Conservation (phyloP, 208 protist genomes). For the Acanthamoeba sp. region DNA sequence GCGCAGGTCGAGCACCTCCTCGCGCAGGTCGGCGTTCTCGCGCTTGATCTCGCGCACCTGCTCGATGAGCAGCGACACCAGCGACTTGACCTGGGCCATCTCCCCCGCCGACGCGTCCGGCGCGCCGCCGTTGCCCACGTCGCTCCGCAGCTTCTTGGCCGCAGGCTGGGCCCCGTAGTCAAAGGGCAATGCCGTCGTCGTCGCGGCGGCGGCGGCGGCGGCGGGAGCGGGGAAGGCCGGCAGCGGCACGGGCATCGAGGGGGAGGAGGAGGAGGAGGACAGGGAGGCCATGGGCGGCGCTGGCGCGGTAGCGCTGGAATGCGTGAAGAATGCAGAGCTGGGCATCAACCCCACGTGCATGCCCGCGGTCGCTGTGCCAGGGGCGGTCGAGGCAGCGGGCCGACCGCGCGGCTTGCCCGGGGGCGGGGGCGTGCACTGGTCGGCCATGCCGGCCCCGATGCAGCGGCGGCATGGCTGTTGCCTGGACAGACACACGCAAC, state of each 20-base stretch:
- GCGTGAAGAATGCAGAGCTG: no score
- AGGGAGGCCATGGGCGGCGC: no score
- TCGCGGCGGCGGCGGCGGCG: neutral
- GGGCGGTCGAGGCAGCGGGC: neutral
- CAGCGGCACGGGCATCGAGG: neutral
- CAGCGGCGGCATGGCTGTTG: conserved; percentile 28
- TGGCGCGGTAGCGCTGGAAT: no score
- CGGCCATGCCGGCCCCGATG: conserved; percentile 1
- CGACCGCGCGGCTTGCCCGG: neutral
- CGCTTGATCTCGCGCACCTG: conserved; percentile 13
- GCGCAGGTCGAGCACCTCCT: conserved; percentile 19
- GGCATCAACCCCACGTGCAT: no score
- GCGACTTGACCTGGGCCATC: conserved; percentile 5
- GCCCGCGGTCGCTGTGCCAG: neutral
- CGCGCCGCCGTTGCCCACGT: neutral
- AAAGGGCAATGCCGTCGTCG: neutral
- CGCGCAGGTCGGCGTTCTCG: conserved; percentile 20
- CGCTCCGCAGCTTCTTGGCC: neutral
- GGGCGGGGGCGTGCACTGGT: conserved; percentile 1
- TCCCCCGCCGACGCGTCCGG: neutral
- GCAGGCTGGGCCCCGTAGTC: neutral
- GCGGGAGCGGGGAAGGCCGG: neutral
- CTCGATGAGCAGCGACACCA: neutral
- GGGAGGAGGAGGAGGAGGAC: neutral
- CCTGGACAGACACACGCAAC: neutral